Evolutionary conservation across 306 rosid genomes (phyloP).

Genomic region (Crataegus laevigata): DNA sequence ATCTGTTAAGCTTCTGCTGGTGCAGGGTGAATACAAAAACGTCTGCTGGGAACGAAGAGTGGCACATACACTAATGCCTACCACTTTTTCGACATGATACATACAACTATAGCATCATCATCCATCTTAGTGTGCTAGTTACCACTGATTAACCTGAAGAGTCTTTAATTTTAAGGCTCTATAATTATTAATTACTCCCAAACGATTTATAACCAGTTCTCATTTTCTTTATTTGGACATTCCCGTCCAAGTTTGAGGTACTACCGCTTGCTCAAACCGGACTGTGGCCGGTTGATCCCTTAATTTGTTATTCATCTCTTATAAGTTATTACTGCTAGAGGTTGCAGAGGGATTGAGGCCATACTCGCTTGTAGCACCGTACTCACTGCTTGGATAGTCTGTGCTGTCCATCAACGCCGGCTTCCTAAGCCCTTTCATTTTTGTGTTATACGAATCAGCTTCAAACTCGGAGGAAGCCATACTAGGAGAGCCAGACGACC

Average conservation of each 20-base stretch:
- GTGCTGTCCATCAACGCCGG: slow-evolving; percentile 24
- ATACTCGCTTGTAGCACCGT: slow-evolving; percentile 35
- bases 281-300: neutral
- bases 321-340: neutral
- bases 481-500: neutral
- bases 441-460: slow-evolving; percentile 37
- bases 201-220: neutral
- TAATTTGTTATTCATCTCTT: neutral
- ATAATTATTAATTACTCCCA: neutral
- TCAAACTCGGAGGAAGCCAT: slow-evolving; percentile 29
- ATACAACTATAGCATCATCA: neutral
- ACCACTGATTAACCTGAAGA: neutral
- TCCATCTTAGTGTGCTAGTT: neutral
- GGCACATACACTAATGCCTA: neutral
- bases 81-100: neutral
- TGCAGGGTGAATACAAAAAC: neutral
- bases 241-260: neutral
- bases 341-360: neutral
- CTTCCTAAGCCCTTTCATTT: slow-evolving; percentile 52
- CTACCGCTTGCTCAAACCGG: neutral
- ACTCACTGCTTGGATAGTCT: slow-evolving; percentile 47
- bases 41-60: neutral
- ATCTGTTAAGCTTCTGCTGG: neutral
- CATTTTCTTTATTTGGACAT: neutral
- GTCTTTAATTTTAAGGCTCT: neutral